Evolutionary conservation across 768 basidiomycete genomes (phyloP), one percentile per base, ranked within the genome.

Genomic region (Suillus cothurnatus): DNA sequence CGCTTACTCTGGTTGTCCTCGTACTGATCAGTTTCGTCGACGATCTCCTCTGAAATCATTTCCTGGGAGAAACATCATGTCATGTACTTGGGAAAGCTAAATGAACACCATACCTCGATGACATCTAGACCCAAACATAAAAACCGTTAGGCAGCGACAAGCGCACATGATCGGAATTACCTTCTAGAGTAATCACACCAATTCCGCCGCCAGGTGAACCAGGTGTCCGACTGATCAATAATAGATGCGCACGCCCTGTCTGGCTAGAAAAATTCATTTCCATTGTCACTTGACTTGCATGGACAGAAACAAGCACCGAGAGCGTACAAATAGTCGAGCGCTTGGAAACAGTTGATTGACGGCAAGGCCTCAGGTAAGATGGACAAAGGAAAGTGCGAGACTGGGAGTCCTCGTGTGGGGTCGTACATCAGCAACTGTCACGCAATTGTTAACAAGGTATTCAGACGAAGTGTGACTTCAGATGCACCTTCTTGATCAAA

Each of bases 1-100:
- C 84, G 84, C 72, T 95, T 95, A 57, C 87, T 89, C 52, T 88
- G 88, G 71, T 96, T 97, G 69, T 94, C 93, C 68, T 93, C 88
- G 70, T 91, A 96, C 32, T 88, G 84, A 77, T 97, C 95, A 3
- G 94, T 97, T 77, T 97, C 95, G 72, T 97, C 95, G 34, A 97
- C 91, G 62, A 97, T 97, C 74, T 97, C 96, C 78, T 97, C 95
- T 0, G 92, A 90, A n/a, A 98, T 93, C 66, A 99, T 97, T 84
- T 97, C 95, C 85, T 93, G 77, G 67, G 72, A 75, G 66, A 61
- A 49, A 65, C 67, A 31, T 62, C 9, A 56, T 21, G 14, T 23
- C 61, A 31, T 62, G 8, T 55, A 36, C 19, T 34, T 15, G 23
- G 14, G 32, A 11, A 31, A 45, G 61, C 47, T 5, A 61, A 50